Percentiles rank a stretch among this genome's conserved stretches.
Evolutionary conservation across 2,329 filamentous ascomycete genomes (phyloP).

Genomic region (Colletotrichum euphorbiae): DNA sequence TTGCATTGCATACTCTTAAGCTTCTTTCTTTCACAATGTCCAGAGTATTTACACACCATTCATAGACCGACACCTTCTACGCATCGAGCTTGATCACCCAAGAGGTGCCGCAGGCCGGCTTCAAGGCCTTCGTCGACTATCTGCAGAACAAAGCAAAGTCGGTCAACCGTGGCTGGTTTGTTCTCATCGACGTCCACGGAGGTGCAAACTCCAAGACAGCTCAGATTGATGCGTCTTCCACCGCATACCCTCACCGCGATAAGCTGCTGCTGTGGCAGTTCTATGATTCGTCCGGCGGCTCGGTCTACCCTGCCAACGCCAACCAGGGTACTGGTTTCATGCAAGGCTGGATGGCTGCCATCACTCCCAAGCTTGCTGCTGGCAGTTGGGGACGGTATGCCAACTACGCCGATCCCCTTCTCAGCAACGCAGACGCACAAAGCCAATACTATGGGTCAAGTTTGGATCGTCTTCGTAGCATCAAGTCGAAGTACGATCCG

Average conservation of each 20-base stretch:
- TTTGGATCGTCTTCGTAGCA: slow-evolving; percentile 49
- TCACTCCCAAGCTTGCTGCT: slow-evolving; percentile 48
- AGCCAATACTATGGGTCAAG: slow-evolving; percentile 60
- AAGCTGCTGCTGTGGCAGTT: slow-evolving; percentile 64
- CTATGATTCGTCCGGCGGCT: slow-evolving; percentile 51
- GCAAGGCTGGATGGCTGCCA: slow-evolving; percentile 55
- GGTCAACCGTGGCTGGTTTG: slow-evolving; percentile 46
- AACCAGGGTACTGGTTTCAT: slow-evolving; percentile 46
- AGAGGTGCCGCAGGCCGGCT: slow-evolving; percentile 42
- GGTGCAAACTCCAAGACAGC: slow-evolving; percentile 53
- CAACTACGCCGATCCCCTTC: slow-evolving; percentile 64
- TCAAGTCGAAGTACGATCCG: slow-evolving; percentile 56
- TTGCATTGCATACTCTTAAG: not conserved
- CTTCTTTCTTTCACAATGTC: not conserved
- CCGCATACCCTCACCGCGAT: slow-evolving; percentile 55
- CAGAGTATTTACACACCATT: not conserved
- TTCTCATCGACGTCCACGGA: slow-evolving; percentile 51
- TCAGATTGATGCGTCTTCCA: slow-evolving; percentile 42
- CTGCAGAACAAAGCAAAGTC: slow-evolving; percentile 44
- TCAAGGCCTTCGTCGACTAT: slow-evolving; percentile 45
- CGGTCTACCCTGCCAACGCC: slow-evolving; percentile 51
- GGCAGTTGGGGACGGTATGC: slow-evolving; percentile 61
- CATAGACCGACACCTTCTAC: slow-evolving; percentile 47
- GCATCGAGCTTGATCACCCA: slow-evolving; percentile 47
- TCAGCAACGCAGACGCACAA: slow-evolving; percentile 60